Evolutionary conservation across 2,329 filamentous ascomycete species (phyloP).

Genomic region (Penicillium sp.): DNA sequence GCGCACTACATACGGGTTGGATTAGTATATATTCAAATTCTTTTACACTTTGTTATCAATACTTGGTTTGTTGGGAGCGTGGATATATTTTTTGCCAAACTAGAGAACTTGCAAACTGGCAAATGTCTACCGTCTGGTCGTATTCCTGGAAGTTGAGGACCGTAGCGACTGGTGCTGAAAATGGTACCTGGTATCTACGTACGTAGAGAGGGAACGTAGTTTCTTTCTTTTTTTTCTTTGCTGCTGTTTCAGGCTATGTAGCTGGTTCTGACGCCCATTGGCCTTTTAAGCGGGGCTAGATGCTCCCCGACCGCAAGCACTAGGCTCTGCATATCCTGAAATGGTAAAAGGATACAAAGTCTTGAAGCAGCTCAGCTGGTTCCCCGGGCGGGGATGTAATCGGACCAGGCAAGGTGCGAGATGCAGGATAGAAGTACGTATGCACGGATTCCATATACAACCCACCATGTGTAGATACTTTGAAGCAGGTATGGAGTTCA

Average conservation of each 20-base stretch:
- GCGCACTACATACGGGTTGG: neutral
- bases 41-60: neutral
- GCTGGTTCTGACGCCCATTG: neutral
- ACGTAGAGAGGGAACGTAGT: neutral
- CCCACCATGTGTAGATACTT: conserved; percentile 1
- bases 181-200: neutral
- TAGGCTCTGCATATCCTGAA: neutral
- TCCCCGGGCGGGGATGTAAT: conserved; percentile 1
- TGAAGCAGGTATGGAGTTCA: neutral
- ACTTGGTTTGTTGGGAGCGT: neutral
- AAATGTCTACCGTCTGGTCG: neutral
- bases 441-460: neutral
- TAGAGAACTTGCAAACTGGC: neutral
- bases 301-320: neutral
- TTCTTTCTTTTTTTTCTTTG: too few species aligned
- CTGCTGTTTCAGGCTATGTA: neutral
- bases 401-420: conserved; percentile 2
- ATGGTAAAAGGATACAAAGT: neutral
- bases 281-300: neutral
- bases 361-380: neutral
- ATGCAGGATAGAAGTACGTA: neutral
- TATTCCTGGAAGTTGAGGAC: neutral
- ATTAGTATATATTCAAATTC: neutral
- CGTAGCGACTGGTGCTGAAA: neutral
- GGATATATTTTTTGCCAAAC: neutral